A percentile compares a stretch with the other conserved stretches of the same genome.
These are phyloP conservation scores for Metschnikowia rubicola DNA, from an alignment of 805 yeast species.

Conservation along the genomic window DNA sequence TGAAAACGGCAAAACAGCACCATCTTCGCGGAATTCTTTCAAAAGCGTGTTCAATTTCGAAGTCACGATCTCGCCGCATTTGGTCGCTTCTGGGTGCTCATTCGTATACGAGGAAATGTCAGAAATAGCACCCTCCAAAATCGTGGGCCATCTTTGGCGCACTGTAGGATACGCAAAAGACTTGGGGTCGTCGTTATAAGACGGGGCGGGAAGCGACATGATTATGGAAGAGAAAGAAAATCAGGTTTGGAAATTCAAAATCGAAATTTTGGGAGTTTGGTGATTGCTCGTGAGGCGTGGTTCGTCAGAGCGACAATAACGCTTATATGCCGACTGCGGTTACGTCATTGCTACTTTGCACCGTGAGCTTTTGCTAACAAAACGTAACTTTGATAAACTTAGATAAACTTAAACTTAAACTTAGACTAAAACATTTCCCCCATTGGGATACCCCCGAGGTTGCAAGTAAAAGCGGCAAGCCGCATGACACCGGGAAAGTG, in stretches of 20 bases:
- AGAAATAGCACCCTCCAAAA: constrained; percentile 61
- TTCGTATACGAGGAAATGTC: constrained; percentile 45
- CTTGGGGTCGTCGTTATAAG: constrained; percentile 61
- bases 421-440: constrained; percentile 3
- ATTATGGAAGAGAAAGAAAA: background rate
- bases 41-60: constrained; percentile 42
- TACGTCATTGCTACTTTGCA: background rate
- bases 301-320: background rate
- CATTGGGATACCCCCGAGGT: background rate
- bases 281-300: too few species aligned
- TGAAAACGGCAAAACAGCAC: constrained; percentile 26
- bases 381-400: background rate
- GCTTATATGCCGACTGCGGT: constrained; percentile 1
- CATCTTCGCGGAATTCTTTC: constrained; percentile 40
- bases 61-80: constrained; percentile 50
- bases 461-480: constrained; percentile 10
- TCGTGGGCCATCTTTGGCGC: constrained; percentile 81
- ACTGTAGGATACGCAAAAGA: constrained; percentile 86
- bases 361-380: background rate
- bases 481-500: constrained; percentile 6
- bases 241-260: background rate
- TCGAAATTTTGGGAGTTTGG: too few species aligned
- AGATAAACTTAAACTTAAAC: constrained; percentile 1
- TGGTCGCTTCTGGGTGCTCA: constrained; percentile 17
- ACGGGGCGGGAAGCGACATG: constrained; percentile 49